A percentile compares a stretch with the other conserved stretches of the same genome.
Evolutionary conservation across 306 rosid species (phyloP).

Genomic region (Quercus wislizeni): DNA sequence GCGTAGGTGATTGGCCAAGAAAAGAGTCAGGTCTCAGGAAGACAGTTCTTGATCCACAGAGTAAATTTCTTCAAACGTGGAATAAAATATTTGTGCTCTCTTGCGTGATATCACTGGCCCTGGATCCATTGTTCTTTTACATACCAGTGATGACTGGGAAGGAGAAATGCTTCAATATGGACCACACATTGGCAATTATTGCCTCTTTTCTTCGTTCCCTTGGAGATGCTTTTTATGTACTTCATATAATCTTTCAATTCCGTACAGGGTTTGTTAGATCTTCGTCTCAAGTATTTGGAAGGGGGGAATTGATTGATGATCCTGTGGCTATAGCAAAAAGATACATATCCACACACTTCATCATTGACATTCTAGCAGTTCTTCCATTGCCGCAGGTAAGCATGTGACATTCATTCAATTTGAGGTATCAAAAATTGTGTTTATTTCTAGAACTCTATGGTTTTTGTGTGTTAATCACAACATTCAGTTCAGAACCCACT

Average conservation of each 20-base stretch:
- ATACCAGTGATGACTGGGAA: constrained; percentile 34
- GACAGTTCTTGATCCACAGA: constrained; percentile 75
- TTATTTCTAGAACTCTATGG: background rate
- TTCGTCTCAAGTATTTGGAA: constrained; percentile 81
- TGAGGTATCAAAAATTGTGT: background rate
- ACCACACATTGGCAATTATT: constrained; percentile 37
- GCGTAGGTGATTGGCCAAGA: constrained; percentile 22
- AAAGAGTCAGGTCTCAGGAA: constrained; percentile 26
- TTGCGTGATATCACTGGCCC: constrained; percentile 67
- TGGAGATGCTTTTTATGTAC: constrained; percentile 68
- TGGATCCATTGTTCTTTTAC: constrained; percentile 87
- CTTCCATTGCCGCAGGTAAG: constrained; percentile 92
- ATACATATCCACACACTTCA: constrained; percentile 63
- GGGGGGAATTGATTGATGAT: constrained; percentile 69
- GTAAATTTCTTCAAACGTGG: constrained; percentile 72
- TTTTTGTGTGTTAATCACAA: background rate
- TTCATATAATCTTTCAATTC: constrained; percentile 73
- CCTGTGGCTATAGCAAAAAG: constrained; percentile 55
- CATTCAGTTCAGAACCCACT: background rate
- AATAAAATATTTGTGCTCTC: constrained; percentile 77
- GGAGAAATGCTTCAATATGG: constrained; percentile 32
- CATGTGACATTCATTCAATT: background rate
- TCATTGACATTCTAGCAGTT: constrained; percentile 76
- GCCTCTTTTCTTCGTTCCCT: constrained; percentile 72
- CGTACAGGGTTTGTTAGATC: constrained; percentile 82